phyloP scores from a whole-genome alignment of 768 basidiomycete species.

The Suillus decipiens region DNA sequence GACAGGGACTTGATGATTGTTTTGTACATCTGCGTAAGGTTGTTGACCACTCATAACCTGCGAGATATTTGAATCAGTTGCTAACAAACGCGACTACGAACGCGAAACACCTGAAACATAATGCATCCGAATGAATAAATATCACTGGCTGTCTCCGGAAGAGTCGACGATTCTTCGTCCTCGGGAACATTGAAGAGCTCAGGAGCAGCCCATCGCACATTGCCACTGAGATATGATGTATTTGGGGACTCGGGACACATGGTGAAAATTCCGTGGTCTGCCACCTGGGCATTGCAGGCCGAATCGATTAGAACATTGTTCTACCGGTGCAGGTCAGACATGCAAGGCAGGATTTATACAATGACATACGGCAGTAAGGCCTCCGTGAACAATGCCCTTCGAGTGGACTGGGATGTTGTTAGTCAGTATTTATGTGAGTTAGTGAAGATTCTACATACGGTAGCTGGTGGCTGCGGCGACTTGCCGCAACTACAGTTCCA shows the following conservation, averaged over 20 bases:
- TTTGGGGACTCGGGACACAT: slow-evolving; percentile 27
- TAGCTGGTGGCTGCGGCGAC: slow-evolving; percentile 23
- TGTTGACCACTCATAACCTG: slow-evolving; percentile 27
- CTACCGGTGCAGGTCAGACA: slow-evolving; percentile 18
- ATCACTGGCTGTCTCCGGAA: slow-evolving; percentile 12
- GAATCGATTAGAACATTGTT: slow-evolving; percentile 38
- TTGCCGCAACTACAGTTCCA: slow-evolving; percentile 2
- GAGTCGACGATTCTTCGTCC: not conserved
- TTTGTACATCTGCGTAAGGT: slow-evolving; percentile 24
- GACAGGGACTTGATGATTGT: slow-evolving; percentile 26
- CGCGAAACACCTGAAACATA: slow-evolving; percentile 25
- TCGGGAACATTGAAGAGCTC: slow-evolving; percentile 35
- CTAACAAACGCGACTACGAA: not conserved
- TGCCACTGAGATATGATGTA: slow-evolving; percentile 18
- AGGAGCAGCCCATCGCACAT: slow-evolving; percentile 47
- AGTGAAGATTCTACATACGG: slow-evolving; percentile 6
- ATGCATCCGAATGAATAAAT: slow-evolving; percentile 33
- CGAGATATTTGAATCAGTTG: not conserved
- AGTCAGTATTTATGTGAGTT: not conserved
- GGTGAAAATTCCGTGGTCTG: slow-evolving; percentile 40
- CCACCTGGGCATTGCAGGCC: slow-evolving; percentile 32
- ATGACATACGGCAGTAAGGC: slow-evolving; percentile 42
- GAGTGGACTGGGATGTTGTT: slow-evolving; percentile 10
- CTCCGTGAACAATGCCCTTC: slow-evolving; percentile 42
- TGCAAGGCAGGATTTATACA: not conserved